Conservation (phyloP, 2,329 filamentous ascomycete species). For the Ilyonectria sp. region DNA sequence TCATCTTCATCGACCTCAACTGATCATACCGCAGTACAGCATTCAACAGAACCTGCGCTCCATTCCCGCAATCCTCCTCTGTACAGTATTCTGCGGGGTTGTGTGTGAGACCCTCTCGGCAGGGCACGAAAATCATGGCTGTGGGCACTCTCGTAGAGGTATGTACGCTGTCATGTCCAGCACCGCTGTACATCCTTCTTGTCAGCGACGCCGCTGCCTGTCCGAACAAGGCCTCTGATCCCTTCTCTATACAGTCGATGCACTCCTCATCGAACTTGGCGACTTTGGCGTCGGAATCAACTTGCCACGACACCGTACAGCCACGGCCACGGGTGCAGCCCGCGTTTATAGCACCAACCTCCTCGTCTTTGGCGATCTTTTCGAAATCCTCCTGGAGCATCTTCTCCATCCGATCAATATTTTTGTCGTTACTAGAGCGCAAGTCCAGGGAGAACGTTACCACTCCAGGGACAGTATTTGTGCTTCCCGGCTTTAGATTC, state of each 20-base stretch:
- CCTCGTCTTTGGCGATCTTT: background rate
- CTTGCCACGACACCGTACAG: constrained; percentile 1
- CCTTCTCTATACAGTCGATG: constrained; percentile 58
- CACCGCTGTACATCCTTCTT: constrained; percentile 43
- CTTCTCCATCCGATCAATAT: background rate
- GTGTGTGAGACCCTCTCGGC: constrained; percentile 45
- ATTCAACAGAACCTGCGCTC: background rate
- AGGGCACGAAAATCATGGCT: constrained; percentile 47
- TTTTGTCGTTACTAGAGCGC: background rate
- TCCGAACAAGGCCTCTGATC: constrained; percentile 5
- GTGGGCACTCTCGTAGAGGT: constrained; percentile 39
- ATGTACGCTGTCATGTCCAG: constrained; percentile 47
- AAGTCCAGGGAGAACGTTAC: background rate
- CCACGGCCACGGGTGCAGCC: constrained; percentile 4
- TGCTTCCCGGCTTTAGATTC: background rate
- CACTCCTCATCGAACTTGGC: constrained; percentile 69
- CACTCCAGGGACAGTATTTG: background rate
- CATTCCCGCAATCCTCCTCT: constrained; percentile 1
- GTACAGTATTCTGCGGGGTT: constrained; percentile 33
- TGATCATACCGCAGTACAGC: constrained; percentile 4
- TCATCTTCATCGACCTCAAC: background rate
- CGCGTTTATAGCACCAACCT: background rate
- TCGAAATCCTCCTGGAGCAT: background rate
- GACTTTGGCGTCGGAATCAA: constrained; percentile 17
- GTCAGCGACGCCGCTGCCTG: background rate